Conservation (phyloP, 2,329 filamentous ascomycete genomes). For the Fusarium pilosicola region DNA sequence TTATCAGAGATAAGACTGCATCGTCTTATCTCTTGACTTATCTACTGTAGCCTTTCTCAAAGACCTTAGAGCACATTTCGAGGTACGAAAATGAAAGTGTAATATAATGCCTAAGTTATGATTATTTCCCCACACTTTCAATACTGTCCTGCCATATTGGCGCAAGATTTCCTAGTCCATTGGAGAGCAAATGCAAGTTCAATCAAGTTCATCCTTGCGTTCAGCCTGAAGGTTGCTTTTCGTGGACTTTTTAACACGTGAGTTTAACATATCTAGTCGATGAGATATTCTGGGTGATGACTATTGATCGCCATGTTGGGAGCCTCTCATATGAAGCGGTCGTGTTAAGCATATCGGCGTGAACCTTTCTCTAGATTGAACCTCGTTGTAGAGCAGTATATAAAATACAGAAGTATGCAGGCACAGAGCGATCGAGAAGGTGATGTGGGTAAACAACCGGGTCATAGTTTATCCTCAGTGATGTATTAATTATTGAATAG, state of each 20-base stretch:
- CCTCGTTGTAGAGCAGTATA: background rate
- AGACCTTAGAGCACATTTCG: background rate
- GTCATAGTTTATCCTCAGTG: rapidly evolving
- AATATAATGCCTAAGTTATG: background rate
- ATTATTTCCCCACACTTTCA: background rate
- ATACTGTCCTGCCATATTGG: background rate
- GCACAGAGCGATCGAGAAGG: background rate
- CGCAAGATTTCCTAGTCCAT: background rate
- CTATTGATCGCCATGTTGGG: rapidly evolving
- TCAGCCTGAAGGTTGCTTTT: background rate
- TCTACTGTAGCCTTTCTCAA: background rate
- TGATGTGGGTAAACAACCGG: background rate
- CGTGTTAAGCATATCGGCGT: background rate
- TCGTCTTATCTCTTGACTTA: background rate
- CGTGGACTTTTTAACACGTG: background rate
- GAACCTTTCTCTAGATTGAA: background rate
- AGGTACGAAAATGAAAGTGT: background rate
- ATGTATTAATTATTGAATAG: background rate
- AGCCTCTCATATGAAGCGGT: rapidly evolving
- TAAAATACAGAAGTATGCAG: background rate
- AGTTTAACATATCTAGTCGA: background rate
- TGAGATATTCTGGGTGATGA: background rate
- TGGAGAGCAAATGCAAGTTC: background rate
- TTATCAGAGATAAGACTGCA: rapidly evolving
- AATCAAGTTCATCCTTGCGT: background rate